phyloP scores from a whole-genome alignment of 352 stramenopile genomes.

The Phytophthora pisi region DNA sequence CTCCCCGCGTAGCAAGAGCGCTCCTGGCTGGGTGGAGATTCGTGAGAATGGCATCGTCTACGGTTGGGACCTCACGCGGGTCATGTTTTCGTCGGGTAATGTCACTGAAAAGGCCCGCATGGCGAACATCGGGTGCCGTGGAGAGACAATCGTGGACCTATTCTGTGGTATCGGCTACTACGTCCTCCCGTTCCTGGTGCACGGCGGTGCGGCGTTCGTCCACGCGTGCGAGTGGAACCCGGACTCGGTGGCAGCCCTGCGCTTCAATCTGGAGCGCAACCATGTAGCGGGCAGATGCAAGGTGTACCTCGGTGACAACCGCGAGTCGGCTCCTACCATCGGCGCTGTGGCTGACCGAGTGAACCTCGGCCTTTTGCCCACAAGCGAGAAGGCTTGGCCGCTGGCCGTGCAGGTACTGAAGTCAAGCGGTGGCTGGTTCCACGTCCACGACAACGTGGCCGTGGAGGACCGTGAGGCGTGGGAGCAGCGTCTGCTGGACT shows the following conservation, averaged over 20 bases:
- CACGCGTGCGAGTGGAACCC: conserved; percentile 97
- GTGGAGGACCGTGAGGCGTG: conserved; percentile 82
- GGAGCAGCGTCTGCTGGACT: conserved; percentile 65
- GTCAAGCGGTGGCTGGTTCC: conserved; percentile 90
- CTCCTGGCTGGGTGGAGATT: conserved; percentile 82
- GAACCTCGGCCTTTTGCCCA: conserved; percentile 95
- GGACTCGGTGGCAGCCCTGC: conserved; percentile 90
- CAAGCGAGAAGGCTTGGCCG: conserved; percentile 94
- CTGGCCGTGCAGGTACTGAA: conserved; percentile 93
- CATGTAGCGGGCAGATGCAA: conserved; percentile 79
- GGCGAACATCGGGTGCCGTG: conserved; percentile 78
- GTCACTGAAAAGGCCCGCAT: conserved; percentile 97
- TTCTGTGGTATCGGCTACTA: conserved; percentile 99
- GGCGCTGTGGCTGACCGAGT: conserved; percentile 91
- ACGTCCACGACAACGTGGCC: conserved; percentile 96
- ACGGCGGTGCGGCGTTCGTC: conserved; percentile 89
- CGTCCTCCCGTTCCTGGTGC: conserved; percentile 93
- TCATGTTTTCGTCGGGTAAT: conserved; percentile 98
- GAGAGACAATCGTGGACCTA: conserved; percentile 94
- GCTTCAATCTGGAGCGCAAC: conserved; percentile 93
- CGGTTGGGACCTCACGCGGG: conserved; percentile 94
- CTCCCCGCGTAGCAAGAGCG: conserved; percentile 37
- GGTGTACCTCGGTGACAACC: conserved; percentile 92
- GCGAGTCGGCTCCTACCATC: conserved; percentile 70
- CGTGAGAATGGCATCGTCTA: conserved; percentile 95